Base-by-base conservation (phyloP, 2,329 filamentous ascomycete genomes). In the Alternaria consortialis region DNA sequence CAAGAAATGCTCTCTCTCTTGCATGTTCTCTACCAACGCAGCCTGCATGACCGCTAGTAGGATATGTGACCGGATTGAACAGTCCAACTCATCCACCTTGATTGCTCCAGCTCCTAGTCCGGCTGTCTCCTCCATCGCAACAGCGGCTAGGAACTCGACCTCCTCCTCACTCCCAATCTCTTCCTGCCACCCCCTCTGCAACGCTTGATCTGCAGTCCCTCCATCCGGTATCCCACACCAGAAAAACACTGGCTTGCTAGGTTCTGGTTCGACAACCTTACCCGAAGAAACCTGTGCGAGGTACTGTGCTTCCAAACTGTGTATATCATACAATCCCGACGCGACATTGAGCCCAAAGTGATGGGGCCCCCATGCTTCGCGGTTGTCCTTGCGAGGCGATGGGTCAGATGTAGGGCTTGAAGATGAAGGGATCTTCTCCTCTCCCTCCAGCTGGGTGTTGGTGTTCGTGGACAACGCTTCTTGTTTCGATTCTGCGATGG, bases 321-420 rank as follows among this genome's bases (percentile, higher is more conserved):
- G 42, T 55, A 55, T 55, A 37, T 55, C 42, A 55, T 55, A 55
- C 31, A 55, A 55, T 39, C 42, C 53, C 31, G 42, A 55, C 53
- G 53, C 53, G n/a, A 55, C 42, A 55, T 55, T 55, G 31, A 55
- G 53, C 42, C 53, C 42, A 55, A 55, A 55, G 31, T 55, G 53
- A 55, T 55, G 40, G 31, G 53, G 53, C 23, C 53, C 53, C 53
- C 53, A 53, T 53, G 50, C 36, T 53, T 53, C 50, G 50, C 50
- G 50, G 50, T 53, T 53, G n/a, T 53, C 36, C 50, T 31, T 31
- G 43, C 43, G 43, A 31, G 27, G 27, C 15, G 43, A 31, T 46
- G 13, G 15, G 43, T 13, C 25, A 46, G 27, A 46, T 31, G 43
- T 31, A 42, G 39, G 39, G 20, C 39, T 42, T 20, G 20, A 2